These are phyloP conservation scores for Penicillium sp. DNA, from an alignment of 2,329 filamentous ascomycete species.

Conservation along the genomic window DNA sequence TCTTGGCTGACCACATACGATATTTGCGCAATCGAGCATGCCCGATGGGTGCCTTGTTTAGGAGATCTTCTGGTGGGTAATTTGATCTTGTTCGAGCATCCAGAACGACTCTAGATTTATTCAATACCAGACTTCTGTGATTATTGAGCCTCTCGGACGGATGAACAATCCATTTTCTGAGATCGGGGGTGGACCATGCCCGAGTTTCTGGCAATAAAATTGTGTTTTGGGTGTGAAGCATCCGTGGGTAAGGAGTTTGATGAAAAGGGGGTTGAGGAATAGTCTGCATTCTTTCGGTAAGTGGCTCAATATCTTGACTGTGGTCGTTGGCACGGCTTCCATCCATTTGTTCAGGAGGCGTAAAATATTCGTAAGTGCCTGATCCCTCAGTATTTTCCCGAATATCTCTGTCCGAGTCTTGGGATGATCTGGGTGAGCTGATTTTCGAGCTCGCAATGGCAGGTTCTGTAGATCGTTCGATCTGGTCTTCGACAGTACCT, in stretches of 20 bases:
- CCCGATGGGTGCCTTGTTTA: neutral
- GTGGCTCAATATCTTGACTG: neutral
- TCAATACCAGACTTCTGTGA: neutral
- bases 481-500: neutral
- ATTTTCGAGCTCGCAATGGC: neutral
- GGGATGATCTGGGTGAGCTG: neutral
- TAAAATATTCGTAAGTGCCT: conserved; percentile 3
- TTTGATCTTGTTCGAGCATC: neutral
- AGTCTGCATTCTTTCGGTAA: neutral
- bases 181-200: neutral
- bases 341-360: neutral
- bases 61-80: too few species aligned
- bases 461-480: neutral
- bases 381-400: neutral
- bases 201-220: too few species aligned
- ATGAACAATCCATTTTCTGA: neutral
- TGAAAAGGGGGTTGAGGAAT: neutral
- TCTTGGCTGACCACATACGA: conserved; percentile 41
- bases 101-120: neutral
- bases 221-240: neutral
- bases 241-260: neutral
- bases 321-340: neutral
- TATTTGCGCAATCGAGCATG: conserved; percentile 30
- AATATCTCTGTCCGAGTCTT: neutral
- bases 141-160: neutral